Evolutionary conservation across 2,329 filamentous ascomycete genomes (phyloP).

Genomic region (Colletotrichum sp.): DNA sequence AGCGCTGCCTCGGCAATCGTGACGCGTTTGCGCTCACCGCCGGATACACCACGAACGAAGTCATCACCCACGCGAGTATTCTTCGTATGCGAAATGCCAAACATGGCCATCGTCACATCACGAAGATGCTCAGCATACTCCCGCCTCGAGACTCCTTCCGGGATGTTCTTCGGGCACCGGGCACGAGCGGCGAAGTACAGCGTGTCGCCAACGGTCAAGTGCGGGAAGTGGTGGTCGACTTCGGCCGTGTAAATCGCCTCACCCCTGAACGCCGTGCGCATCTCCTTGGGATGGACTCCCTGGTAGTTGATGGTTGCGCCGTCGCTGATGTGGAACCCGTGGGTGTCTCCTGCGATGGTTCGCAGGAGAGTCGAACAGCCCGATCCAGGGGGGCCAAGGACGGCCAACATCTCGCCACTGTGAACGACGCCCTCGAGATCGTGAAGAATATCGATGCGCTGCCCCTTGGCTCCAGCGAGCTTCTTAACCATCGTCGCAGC

Average conservation of each 20-base stretch:
- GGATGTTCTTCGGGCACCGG: slow-evolving; percentile 50
- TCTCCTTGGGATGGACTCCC: slow-evolving; percentile 13
- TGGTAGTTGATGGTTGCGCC: slow-evolving; percentile 18
- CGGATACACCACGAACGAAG: slow-evolving; percentile 57
- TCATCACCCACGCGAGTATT: slow-evolving; percentile 60
- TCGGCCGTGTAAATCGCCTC: slow-evolving; percentile 72
- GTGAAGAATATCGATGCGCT: slow-evolving; percentile 53
- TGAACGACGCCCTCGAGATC: slow-evolving; percentile 58
- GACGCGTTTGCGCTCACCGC: slow-evolving; percentile 54
- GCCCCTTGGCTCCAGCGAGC: slow-evolving; percentile 26
- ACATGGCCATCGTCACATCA: slow-evolving; percentile 59
- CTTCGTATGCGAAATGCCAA: slow-evolving; percentile 58
- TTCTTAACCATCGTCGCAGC: slow-evolving; percentile 30
- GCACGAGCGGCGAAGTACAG: slow-evolving; percentile 65
- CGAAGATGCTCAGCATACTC: slow-evolving; percentile 52
- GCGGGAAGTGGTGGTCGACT: slow-evolving; percentile 67
- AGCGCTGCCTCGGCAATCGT: slow-evolving; percentile 38
- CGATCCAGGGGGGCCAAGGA: slow-evolving; percentile 56
- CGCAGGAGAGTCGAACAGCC: slow-evolving; percentile 75
- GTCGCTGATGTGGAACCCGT: slow-evolving; percentile 53
- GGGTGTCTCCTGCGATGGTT: slow-evolving; percentile 66
- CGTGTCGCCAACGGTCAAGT: slow-evolving; percentile 64
- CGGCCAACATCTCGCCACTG: slow-evolving; percentile 60
- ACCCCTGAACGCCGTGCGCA: slow-evolving; percentile 42
- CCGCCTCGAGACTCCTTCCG: slow-evolving; percentile 45